These are phyloP conservation scores for Thecaphora thlaspeos DNA, from an alignment of 1,284 basidiomycete species.

Conservation along the genomic window DNA sequence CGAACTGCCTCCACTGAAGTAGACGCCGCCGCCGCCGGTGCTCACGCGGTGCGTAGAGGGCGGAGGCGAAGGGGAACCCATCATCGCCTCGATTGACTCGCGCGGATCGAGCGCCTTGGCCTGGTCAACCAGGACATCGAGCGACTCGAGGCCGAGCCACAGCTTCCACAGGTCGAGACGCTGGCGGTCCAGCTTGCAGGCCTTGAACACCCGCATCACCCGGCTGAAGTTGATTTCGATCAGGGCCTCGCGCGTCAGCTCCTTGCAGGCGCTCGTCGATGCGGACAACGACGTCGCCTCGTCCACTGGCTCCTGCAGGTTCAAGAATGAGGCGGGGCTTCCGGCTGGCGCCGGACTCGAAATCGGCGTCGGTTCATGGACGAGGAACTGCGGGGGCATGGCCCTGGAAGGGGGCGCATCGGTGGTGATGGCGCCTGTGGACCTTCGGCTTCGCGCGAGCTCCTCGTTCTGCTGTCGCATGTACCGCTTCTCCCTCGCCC, in stretches of 20 bases:
- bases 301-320: slow-evolving; percentile 14
- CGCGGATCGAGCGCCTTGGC: not conserved
- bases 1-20: slow-evolving; percentile 29
- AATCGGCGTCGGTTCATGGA: not conserved
- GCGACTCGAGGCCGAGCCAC: slow-evolving; percentile 44
- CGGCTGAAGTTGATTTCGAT: slow-evolving; percentile 50
- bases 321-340: not conserved
- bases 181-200: slow-evolving; percentile 50
- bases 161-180: slow-evolving; percentile 49
- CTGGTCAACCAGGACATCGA: slow-evolving; percentile 22
- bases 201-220: slow-evolving; percentile 38
- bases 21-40: slow-evolving; percentile 4
- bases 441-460: not conserved
- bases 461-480: slow-evolving; percentile 9
- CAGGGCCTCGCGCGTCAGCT: slow-evolving; percentile 46
- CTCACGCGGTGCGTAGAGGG: not conserved
- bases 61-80: not conserved
- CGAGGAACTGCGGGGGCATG: not conserved
- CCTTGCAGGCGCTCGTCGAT: slow-evolving; percentile 9
- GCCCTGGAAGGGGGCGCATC: not conserved
- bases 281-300: not conserved
- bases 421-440: slow-evolving; percentile 1
- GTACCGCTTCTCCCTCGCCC: slow-evolving; percentile 39
- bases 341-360: too few relatives aligned
- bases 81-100: not conserved